Conservation (phyloP, 257 asterid genomes). For the Anisodus acutangulus region DNA sequence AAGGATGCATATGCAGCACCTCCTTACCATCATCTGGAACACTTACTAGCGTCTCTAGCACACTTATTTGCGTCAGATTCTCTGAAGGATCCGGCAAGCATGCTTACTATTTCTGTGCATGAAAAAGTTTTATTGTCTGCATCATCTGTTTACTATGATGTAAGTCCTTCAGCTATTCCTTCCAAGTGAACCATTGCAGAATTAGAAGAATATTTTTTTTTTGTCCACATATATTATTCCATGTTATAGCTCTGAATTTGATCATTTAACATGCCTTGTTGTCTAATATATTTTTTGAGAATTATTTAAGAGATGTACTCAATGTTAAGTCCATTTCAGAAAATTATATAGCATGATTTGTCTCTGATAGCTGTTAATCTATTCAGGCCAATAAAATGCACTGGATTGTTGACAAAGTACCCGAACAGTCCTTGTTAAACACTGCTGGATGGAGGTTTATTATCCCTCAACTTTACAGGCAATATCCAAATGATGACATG, state of each 20-base stretch:
- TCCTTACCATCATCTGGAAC: slow-evolving; percentile 37
- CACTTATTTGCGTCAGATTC: slow-evolving; percentile 41
- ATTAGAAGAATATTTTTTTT: not conserved
- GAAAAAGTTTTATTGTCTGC: slow-evolving; percentile 82
- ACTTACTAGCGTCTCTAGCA: slow-evolving; percentile 40
- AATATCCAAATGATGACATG: slow-evolving; percentile 76
- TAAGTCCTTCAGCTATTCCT: slow-evolving; percentile 41
- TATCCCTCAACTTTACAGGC: slow-evolving; percentile 83
- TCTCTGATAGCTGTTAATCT: slow-evolving; percentile 29
- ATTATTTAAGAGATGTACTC: not conserved
- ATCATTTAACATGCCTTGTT: not conserved
- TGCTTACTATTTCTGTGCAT: slow-evolving; percentile 72
- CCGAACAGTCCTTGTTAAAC: slow-evolving; percentile 74
- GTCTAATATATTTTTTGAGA: not conserved
- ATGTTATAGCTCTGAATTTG: not conserved
- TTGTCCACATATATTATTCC: not conserved
- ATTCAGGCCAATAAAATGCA: slow-evolving; percentile 76
- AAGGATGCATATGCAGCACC: slow-evolving; percentile 44
- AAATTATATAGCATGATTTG: slow-evolving; percentile 26
- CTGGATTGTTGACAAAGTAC: slow-evolving; percentile 71
- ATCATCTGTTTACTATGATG: slow-evolving; percentile 73
- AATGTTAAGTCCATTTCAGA: not conserved
- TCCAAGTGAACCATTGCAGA: slow-evolving; percentile 15
- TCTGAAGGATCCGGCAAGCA: slow-evolving; percentile 56
- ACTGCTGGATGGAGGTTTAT: slow-evolving; percentile 88